phyloP scores from a whole-genome alignment of 257 asterid genomes.

The Lantana camara region DNA sequence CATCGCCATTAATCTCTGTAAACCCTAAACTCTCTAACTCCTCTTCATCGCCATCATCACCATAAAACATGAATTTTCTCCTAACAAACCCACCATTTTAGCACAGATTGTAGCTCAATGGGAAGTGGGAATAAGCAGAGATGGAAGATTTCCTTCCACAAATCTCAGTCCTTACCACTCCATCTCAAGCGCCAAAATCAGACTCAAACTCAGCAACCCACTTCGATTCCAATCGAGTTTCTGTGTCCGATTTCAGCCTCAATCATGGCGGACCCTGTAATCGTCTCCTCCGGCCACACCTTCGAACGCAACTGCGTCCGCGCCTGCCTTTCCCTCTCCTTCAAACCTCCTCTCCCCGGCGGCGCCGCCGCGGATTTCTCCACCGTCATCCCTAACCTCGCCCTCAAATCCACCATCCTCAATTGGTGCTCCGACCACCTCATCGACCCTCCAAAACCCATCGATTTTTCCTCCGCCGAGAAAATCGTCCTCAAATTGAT shows the following conservation, averaged over 20 bases:
- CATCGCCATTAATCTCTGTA: too few relatives aligned
- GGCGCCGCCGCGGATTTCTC: conserved; percentile 51
- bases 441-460: conserved; percentile 48
- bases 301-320: conserved; percentile 61
- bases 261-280: conserved; percentile 76
- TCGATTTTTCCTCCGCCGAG: conserved; percentile 50
- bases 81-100: neutral
- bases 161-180: conserved; percentile 27
- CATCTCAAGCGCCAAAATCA: conserved; percentile 20
- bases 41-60: neutral
- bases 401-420: conserved; percentile 62
- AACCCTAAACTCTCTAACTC: too few relatives aligned
- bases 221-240: conserved; percentile 48
- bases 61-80: neutral
- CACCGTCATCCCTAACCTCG: conserved; percentile 63
- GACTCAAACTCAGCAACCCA: neutral
- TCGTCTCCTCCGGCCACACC: conserved; percentile 69
- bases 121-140: conserved; percentile 39
- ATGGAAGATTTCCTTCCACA: conserved; percentile 53
- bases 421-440: conserved; percentile 51
- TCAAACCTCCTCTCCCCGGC: conserved; percentile 43
- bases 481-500: conserved; percentile 39
- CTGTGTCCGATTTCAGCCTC: conserved; percentile 59
- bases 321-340: conserved; percentile 59
- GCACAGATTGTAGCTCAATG: conserved; percentile 3